phyloP scores from a whole-genome alignment of 345 rosid genomes.

The Erodium maritimum region DNA sequence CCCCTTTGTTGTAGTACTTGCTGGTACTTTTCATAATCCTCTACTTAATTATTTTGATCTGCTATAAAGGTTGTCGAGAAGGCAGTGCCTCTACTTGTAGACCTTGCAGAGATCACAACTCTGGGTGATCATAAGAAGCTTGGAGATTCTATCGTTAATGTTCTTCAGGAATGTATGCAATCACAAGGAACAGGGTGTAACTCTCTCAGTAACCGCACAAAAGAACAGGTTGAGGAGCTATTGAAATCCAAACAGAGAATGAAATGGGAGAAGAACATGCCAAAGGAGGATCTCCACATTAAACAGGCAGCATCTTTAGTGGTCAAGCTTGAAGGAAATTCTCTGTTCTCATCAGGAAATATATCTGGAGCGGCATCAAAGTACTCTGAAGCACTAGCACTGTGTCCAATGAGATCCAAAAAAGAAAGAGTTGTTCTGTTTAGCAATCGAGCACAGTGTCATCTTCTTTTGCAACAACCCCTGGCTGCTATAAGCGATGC shows the following conservation, averaged over 20 bases:
- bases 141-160: conserved; percentile 67
- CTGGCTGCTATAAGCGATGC: conserved; percentile 87
- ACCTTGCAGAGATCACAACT: conserved; percentile 68
- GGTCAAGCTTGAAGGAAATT: conserved; percentile 96
- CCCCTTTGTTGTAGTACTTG: not conserved
- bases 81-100: conserved; percentile 70
- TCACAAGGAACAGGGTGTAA: conserved; percentile 41
- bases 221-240: conserved; percentile 65
- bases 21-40: not conserved
- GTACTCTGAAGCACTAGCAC: conserved; percentile 79
- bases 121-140: conserved; percentile 91
- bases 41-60: conserved; percentile 1
- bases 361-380: conserved; percentile 80
- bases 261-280: conserved; percentile 89
- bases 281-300: conserved; percentile 95
- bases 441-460: conserved; percentile 94
- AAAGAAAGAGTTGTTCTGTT: conserved; percentile 92
- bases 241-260: conserved; percentile 59
- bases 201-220: conserved; percentile 38
- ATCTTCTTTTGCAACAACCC: conserved; percentile 90
- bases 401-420: conserved; percentile 91
- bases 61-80: conserved; percentile 51
- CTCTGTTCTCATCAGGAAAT: conserved; percentile 88
- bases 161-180: conserved; percentile 70
- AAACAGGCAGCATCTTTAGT: conserved; percentile 93